Evolutionary conservation across 306 rosid genomes (phyloP), one percentile per base, ranked within the genome.

Genomic region (Prinsepia uniflora): DNA sequence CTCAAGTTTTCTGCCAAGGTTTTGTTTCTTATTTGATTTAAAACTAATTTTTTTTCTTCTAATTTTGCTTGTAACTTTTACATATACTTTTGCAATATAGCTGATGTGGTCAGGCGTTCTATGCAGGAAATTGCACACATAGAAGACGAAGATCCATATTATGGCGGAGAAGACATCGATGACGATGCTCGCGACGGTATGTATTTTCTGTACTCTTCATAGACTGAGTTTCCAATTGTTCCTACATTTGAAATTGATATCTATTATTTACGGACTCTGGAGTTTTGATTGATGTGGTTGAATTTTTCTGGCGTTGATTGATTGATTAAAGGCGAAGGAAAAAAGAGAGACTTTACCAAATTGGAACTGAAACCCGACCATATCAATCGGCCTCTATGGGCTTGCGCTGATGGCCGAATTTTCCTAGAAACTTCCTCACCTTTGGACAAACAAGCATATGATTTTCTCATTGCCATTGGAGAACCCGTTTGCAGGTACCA

Each of bases 371-470:
- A 94, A 76, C 94, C 78, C 18, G 97, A 94, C 80, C 97, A 94
- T 19, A 15, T 12, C 2, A 93, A 88, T 72, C 84, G 98, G 19
- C 98, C 98, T n/a, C 75, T 93, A 20, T 93, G 97, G 97, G 97
- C 97, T 60, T 93, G 98, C 61, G 94, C 85, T 60, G 90, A 93
- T 81, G 97, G 98, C 8, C 87, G 96, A 20, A 90, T 94, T 71
- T 94, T 94, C 77, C 96, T 94, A 4, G 98, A 94, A 84, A 94
- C 97, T 10, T 94, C 90, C 82, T 94, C 98, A 22, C 83, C 96
- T 67, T 63, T 94, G 81, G 90, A 94, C 73, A 90, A 94, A 65
- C 98, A 94, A 78, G 98, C 98, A 57, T 94, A 90, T 39, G 98
- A 94, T 81, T 94, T 94, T 53, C 96, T 94, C 64, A 90, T 94